Conservation (phyloP, 2,329 filamentous ascomycete genomes). For the Aspergillus udagawae region DNA sequence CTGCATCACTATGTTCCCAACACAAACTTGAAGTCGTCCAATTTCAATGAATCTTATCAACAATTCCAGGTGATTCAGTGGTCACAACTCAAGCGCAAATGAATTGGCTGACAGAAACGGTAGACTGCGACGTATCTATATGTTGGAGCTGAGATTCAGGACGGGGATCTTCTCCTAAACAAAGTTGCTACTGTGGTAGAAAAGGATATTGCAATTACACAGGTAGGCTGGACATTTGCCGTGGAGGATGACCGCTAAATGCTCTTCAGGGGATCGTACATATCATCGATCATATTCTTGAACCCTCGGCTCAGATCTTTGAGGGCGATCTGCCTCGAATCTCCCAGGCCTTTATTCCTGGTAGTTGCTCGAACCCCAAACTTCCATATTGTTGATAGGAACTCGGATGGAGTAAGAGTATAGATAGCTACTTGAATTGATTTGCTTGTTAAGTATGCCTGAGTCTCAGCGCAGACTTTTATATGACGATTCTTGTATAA, state of each 20-base stretch:
- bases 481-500: too few species aligned
- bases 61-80: neutral
- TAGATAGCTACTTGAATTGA: too few species aligned
- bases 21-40: neutral
- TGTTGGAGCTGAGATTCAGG: neutral
- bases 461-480: too few species aligned
- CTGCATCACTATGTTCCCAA: conserved; percentile 6
- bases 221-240: neutral
- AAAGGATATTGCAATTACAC: neutral
- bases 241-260: neutral
- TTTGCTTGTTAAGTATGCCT: too few species aligned
- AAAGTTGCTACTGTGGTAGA: conserved; percentile 3
- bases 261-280: neutral
- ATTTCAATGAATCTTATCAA: conserved; percentile 1
- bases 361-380: conserved; percentile 2
- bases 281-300: conserved; percentile 1
- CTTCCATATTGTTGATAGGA: conserved; percentile 1
- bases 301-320: neutral
- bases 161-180: neutral
- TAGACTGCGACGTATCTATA: conserved; percentile 4
- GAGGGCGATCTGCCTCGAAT: conserved; percentile 1
- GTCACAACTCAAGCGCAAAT: fast-evolving
- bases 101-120: neutral
- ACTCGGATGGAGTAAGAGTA: too few species aligned
- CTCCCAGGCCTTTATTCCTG: conserved; percentile 1